Base-by-base conservation (phyloP, 2,329 filamentous ascomycete species). In the Diaporthe velutina region DNA sequence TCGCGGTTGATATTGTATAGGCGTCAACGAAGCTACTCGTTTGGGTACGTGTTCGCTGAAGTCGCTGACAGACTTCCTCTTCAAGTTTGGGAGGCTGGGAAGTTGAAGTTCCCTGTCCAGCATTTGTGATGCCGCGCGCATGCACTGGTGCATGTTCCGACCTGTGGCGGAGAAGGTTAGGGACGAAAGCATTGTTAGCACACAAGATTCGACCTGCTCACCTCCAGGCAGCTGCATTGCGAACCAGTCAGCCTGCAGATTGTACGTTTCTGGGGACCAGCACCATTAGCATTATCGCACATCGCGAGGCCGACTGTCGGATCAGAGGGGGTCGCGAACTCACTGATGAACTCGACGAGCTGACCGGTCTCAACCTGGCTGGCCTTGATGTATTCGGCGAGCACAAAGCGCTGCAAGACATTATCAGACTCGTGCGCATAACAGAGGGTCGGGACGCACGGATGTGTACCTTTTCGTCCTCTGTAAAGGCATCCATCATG, bases 311-410 rank as follows among this genome's bases (percentile, higher is more conserved):
- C 25, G 30, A 45, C 33, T 15, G 64, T 38, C 10, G 13, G 33
- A n/a, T n/a, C 50, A n/a, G 48, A 40, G 15, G 42, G 17, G 33
- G 45, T 19, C 25, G n/a, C 25, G 70, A 25, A 61, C 70, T 72
- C 57, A 72, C 70, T 86, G 77, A 91, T 83, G 75, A 91, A 89
- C 17, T 83, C 82, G 28, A 86, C 84, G 40, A 91, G 80, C 25
- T 80, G 81, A 15, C 83, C 80, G 33, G 89, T 79, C 73, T 89
- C 86, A 74, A 90, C 81, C 40, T 84, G 81, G 82, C 89, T 91
- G 75, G 84, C 85, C 78, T 90, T 91, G 81, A 91, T 88, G 78
- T 90, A 88, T 81, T 91, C 89, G 73, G 85, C 88, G 73, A 91
- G 85, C 75, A 91, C 83, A 79, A 90, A 90, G 76, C 89, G 88